A percentile compares a stretch with the other conserved stretches of the same genome.
phyloP scores from a whole-genome alignment of 208 protist genomes.

The Trypanosoma avium region DNA sequence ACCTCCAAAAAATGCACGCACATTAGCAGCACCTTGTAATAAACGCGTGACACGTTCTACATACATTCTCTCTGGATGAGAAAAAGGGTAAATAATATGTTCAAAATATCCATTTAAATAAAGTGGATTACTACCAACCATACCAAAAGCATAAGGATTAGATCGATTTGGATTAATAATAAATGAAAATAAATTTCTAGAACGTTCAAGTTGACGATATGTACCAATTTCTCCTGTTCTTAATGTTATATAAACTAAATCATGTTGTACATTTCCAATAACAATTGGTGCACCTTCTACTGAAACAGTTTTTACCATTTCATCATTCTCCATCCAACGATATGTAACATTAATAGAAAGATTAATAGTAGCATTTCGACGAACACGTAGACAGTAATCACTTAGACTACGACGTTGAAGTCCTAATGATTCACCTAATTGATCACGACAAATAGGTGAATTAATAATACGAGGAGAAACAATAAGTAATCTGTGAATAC shows the following conservation, averaged over 20 bases:
- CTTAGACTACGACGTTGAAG: slow-evolving; percentile 23
- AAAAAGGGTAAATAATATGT: slow-evolving; percentile 21
- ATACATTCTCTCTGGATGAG: slow-evolving; percentile 1
- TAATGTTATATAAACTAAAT: slow-evolving; percentile 8
- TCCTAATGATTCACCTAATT: slow-evolving; percentile 28
- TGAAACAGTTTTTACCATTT: slow-evolving; percentile 5
- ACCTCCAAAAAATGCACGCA: slow-evolving; percentile 32
- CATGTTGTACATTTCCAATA: neutral
- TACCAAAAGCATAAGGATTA: slow-evolving; percentile 8
- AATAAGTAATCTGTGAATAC: slow-evolving; percentile 15
- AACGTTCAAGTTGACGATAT: neutral
- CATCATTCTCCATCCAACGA: slow-evolving; percentile 23
- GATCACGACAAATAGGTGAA: slow-evolving; percentile 35
- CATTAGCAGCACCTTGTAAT: neutral
- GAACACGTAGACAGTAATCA: slow-evolving; percentile 34
- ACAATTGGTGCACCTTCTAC: neutral
- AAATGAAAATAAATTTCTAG: slow-evolving; percentile 13
- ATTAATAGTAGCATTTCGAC: slow-evolving; percentile 17
- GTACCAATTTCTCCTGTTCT: neutral
- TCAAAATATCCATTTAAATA: slow-evolving; percentile 14
- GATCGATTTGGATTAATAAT: neutral
- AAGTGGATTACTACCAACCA: slow-evolving; percentile 13
- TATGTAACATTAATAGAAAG: slow-evolving; percentile 23
- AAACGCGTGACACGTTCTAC: slow-evolving; percentile 11
- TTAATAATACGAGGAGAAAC: slow-evolving; percentile 31